Percentiles rank a stretch among this genome's conserved stretches.
Evolutionary conservation across 192 early-diverging fungal species (phyloP).

Genomic region (Linnemannia exigua): DNA sequence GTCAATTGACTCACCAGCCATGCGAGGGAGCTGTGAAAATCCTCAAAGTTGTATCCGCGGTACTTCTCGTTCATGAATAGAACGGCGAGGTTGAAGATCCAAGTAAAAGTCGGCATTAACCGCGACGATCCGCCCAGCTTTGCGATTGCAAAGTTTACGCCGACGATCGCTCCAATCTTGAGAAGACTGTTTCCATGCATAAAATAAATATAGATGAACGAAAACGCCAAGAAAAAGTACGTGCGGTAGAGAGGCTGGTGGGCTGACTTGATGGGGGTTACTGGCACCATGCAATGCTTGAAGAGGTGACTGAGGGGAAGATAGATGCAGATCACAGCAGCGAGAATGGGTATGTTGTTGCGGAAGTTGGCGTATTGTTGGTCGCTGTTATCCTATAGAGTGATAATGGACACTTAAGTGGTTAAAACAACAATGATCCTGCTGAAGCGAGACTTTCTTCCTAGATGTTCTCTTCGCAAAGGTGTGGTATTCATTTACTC

Average conservation of each 20-base stretch:
- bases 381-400: constrained; percentile 80
- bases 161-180: constrained; percentile 78
- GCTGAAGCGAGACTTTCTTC: too few relatives aligned
- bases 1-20: constrained; percentile 67
- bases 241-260: constrained; percentile 52
- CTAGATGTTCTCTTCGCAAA: background rate
- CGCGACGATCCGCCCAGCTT: constrained; percentile 62
- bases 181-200: constrained; percentile 82
- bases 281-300: constrained; percentile 37
- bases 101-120: constrained; percentile 77
- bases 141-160: constrained; percentile 77
- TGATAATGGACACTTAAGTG: background rate
- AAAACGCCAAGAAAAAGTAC: constrained; percentile 72
- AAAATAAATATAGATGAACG: constrained; percentile 71
- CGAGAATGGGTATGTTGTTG: constrained; percentile 70
- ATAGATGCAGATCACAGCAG: constrained; percentile 61
- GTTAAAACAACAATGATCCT: background rate
- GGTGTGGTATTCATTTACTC: background rate
- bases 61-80: constrained; percentile 86
- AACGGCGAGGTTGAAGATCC: constrained; percentile 86
- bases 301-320: constrained; percentile 65
- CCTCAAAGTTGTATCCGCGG: constrained; percentile 78
- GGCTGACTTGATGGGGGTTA: constrained; percentile 47
- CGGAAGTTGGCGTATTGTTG: constrained; percentile 78
- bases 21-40: constrained; percentile 63